Evolutionary conservation across 2,329 filamentous ascomycete genomes (phyloP), one percentile per base, ranked within the genome.

Genomic region (Verticillium isaacii): DNA sequence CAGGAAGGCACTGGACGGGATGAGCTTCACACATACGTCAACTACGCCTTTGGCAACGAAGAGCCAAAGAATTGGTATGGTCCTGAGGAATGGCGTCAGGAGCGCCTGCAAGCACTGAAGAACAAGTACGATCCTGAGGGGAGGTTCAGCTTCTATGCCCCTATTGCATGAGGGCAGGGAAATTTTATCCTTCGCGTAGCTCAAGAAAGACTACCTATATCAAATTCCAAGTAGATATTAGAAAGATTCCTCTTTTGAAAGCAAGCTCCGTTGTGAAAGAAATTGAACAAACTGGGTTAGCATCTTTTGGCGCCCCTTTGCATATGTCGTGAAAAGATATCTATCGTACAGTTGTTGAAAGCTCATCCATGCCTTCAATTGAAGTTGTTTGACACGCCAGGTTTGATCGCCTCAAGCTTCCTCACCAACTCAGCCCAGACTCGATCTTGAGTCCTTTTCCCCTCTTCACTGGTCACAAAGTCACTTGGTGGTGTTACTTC

Each of bases 41-140:
- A 85, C 69, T 85, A 84, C 65, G 82, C 81, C 0, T 75, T 75
- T 59, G 82, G 82, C 1, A 72, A 79, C 9, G 81, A 85, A 71
- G 67, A 68, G 1, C 66, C 71, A 0, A 61, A 70, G 57, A 68
- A 71, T 2, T 73, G 77, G 72, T 85, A 86, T 66, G 82, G 83
- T 8, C 72, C 72, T 59, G 83, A 83, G 58, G 59, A 66, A 50
- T 84, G 82, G 80, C 75, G 83, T 15, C 71, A 80, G 65, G 68
- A 77, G 59, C 77, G 74, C 59, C 70, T 85, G 66, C 71, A 68
- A 63, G 66, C 64, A 9, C 64, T 85, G 68, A 85, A 85, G 75
- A 64, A 68, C 32, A 76, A 77, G 65, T 84, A 82, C 63, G 82
- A 85, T 62, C 81, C 78, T 1, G 60, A 73, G 3, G 70, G 74